These are phyloP conservation scores for Cystofilobasidium ferigula DNA, from an alignment of 768 basidiomycete species.

Conservation along the genomic window DNA sequence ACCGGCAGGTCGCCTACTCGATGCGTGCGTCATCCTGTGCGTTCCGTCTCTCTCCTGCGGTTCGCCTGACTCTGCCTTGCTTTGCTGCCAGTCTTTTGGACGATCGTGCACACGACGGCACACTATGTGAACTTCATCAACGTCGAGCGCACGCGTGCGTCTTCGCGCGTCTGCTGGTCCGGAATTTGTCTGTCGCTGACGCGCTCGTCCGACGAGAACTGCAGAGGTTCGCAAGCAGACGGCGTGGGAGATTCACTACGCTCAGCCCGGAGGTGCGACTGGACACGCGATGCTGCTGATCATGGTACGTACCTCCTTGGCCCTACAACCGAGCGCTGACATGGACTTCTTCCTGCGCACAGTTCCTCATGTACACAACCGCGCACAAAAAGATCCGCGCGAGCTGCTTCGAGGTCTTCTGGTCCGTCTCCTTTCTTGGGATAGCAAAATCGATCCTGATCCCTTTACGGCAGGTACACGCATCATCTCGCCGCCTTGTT, in stretches of 20 bases:
- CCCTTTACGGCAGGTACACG: background rate
- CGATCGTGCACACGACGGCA: constrained; percentile 78
- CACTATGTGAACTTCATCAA: constrained; percentile 87
- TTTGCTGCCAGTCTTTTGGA: constrained; percentile 45
- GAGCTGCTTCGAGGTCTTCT: constrained; percentile 90
- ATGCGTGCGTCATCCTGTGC: constrained; percentile 45
- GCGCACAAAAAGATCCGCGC: constrained; percentile 77
- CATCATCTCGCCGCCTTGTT: constrained; percentile 70
- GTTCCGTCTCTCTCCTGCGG: background rate
- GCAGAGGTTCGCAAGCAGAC: constrained; percentile 59
- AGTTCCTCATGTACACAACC: constrained; percentile 52
- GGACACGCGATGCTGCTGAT: constrained; percentile 91
- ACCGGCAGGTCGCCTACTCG: constrained; percentile 85
- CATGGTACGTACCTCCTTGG: constrained; percentile 64
- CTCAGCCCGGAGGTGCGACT: constrained; percentile 78
- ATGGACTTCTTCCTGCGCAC: background rate
- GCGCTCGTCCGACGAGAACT: constrained; percentile 34
- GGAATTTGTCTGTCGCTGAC: background rate
- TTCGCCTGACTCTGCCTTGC: background rate
- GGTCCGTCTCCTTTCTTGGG: constrained; percentile 43
- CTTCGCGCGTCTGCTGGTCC: background rate
- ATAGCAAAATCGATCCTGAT: no score
- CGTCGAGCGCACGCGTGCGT: constrained; percentile 65
- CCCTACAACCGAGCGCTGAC: no score
- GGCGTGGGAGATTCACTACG: constrained; percentile 77